A percentile compares a stretch with the other conserved stretches of the same genome.
phyloP scores from a whole-genome alignment of 768 basidiomycete genomes.

The Termitomyces titanicus region DNA sequence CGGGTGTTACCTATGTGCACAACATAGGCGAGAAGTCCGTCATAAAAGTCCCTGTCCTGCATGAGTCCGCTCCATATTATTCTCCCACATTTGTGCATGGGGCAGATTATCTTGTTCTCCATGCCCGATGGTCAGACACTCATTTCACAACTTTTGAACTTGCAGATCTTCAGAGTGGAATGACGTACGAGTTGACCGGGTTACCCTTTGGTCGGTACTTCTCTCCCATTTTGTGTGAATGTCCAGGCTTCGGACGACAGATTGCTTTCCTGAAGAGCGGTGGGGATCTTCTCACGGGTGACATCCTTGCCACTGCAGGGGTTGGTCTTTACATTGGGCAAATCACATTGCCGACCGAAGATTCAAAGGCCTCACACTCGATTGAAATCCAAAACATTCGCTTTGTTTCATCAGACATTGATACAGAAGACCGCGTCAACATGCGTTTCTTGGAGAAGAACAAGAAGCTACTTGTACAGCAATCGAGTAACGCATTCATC shows the following conservation, averaged over 20 bases:
- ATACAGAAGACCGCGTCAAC: conserved; percentile 38
- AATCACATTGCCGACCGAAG: conserved; percentile 41
- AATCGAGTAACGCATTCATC: conserved; percentile 43
- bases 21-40: conserved; percentile 29
- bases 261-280: conserved; percentile 64
- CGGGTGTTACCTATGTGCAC: conserved; percentile 55
- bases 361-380: conserved; percentile 17
- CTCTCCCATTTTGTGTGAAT: conserved; percentile 52
- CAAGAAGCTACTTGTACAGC: conserved; percentile 57
- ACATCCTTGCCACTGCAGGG: conserved; percentile 60
- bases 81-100: conserved; percentile 64
- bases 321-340: conserved; percentile 65
- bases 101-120: conserved; percentile 48
- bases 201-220: conserved; percentile 66
- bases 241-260: conserved; percentile 35
- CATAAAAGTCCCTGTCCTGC: conserved; percentile 43
- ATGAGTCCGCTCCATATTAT: conserved; percentile 52
- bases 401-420: conserved; percentile 50
- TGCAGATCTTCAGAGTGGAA: conserved; percentile 43
- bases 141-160: conserved; percentile 65
- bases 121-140: conserved; percentile 66
- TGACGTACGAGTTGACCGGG: conserved; percentile 47
- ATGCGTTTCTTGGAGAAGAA: conserved; percentile 55
- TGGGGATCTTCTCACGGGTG: conserved; percentile 57
- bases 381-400: conserved; percentile 45